Conservation (phyloP, 306 rosid genomes). For the Alnus rubra region DNA sequence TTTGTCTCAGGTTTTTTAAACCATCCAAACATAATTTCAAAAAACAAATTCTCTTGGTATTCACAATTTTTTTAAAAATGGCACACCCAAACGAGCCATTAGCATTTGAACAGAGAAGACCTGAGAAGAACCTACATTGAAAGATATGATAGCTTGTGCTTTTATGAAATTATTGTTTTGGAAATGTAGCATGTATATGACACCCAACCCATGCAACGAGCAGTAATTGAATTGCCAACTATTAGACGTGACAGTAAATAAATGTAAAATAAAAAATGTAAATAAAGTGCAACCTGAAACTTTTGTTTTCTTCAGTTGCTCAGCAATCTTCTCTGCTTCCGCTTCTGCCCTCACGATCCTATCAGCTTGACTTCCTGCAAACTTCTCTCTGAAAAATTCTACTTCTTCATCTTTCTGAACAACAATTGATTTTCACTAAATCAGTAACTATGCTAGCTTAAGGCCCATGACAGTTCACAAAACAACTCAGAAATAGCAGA, state of each 20-base stretch:
- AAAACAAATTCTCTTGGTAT: no score
- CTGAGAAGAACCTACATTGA: neutral
- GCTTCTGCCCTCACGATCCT: conserved; percentile 79
- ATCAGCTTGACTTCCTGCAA: conserved; percentile 96
- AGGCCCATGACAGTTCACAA: neutral
- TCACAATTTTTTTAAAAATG: no score
- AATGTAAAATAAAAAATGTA: neutral
- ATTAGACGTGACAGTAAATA: neutral
- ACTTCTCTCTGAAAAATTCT: conserved; percentile 64
- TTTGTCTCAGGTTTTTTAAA: no score
- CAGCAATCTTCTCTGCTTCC: conserved; percentile 73
- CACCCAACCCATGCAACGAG: neutral
- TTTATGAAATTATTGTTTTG: neutral
- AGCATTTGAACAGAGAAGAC: conserved; percentile 1
- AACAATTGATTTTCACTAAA: conserved; percentile 20
- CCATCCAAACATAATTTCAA: no score
- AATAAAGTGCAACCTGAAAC: conserved; percentile 10
- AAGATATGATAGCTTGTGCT: neutral
- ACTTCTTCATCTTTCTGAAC: conserved; percentile 87
- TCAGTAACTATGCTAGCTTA: conserved; percentile 14
- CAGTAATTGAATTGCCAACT: neutral
- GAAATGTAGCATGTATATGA: neutral
- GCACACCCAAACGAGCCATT: no score
- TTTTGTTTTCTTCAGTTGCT: conserved; percentile 60
- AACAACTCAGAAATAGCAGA: conserved; percentile 24